Percentiles rank a stretch among this genome's conserved stretches.
Evolutionary conservation across 2,329 filamentous ascomycete genomes (phyloP).

Genomic region (Fusarium sp.): DNA sequence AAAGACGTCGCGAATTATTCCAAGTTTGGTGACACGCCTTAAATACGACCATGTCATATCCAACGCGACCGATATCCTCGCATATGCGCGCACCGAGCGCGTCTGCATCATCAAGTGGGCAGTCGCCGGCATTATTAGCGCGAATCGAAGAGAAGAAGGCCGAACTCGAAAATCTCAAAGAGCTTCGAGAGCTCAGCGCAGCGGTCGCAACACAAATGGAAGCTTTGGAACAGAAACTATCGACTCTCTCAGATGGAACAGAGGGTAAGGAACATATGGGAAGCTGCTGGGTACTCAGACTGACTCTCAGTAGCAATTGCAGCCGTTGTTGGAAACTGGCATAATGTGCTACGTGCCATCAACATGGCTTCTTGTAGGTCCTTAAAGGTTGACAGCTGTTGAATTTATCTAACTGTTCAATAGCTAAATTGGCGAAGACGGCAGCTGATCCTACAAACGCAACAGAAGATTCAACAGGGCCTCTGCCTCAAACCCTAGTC

Average conservation of each 20-base stretch:
- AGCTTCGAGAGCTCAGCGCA: slow-evolving; percentile 82
- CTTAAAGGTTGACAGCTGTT: neutral
- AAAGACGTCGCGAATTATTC: slow-evolving; percentile 5
- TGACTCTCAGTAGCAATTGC: slow-evolving; percentile 74
- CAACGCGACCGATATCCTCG: slow-evolving; percentile 68
- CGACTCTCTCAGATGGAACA: slow-evolving; percentile 82
- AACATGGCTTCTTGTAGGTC: slow-evolving; percentile 84
- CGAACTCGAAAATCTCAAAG: slow-evolving; percentile 81
- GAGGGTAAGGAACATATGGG: slow-evolving; percentile 67
- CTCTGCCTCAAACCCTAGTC: slow-evolving; percentile 83
- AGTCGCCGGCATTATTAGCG: slow-evolving; percentile 77
- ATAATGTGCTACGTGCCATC: slow-evolving; percentile 85
- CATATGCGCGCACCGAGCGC: slow-evolving; percentile 74
- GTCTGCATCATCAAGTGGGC: slow-evolving; percentile 63
- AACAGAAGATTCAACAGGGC: slow-evolving; percentile 56
- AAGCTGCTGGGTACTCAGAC: neutral
- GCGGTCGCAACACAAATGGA: slow-evolving; percentile 86
- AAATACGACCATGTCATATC: slow-evolving; percentile 64
- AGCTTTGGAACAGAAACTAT: slow-evolving; percentile 79
- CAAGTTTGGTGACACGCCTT: neutral
- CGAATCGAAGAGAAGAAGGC: slow-evolving; percentile 88
- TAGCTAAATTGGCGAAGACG: slow-evolving; percentile 77
- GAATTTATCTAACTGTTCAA: slow-evolving; percentile 1
- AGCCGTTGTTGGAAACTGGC: slow-evolving; percentile 87
- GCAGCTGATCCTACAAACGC: slow-evolving; percentile 55